phyloP scores from a whole-genome alignment of 139 green algal genomes.

The Coelastrella sp. region DNA sequence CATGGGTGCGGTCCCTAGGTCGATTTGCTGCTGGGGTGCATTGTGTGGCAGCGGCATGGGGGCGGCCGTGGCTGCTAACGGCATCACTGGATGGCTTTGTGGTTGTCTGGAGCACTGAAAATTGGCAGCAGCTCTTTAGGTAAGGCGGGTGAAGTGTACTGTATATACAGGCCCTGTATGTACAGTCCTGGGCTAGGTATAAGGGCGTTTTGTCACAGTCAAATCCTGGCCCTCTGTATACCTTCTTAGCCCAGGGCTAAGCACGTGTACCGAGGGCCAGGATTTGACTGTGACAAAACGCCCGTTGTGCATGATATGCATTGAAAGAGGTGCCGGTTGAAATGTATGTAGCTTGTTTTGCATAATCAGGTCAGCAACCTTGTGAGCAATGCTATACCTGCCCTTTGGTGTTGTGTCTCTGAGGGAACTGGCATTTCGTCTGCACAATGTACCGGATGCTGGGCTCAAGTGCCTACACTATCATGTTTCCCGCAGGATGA shows the following conservation, averaged over 20 bases:
- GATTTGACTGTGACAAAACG: no score
- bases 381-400: no score
- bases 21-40: conserved; percentile 36
- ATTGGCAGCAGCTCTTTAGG: conserved; percentile 38
- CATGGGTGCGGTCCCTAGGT: neutral
- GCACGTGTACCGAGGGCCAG: no score
- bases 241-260: no score
- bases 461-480: neutral
- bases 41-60: conserved; percentile 11
- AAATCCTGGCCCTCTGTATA: no score
- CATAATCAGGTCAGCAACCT: no score
- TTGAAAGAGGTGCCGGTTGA: neutral
- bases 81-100: conserved; percentile 38
- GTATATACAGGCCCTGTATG: no score
- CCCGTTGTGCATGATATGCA: no score
- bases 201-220: no score
- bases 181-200: no score
- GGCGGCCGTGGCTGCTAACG: conserved; percentile 28
- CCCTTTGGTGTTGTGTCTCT: no score
- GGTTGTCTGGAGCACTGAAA: conserved; percentile 35
- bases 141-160: neutral
- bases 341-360: neutral
- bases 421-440: no score
- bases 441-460: neutral
- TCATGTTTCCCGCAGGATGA: conserved; percentile 25